Conservation (phyloP, 495 filamentous ascomycete genomes). For the Talaromyces wortmannii region DNA sequence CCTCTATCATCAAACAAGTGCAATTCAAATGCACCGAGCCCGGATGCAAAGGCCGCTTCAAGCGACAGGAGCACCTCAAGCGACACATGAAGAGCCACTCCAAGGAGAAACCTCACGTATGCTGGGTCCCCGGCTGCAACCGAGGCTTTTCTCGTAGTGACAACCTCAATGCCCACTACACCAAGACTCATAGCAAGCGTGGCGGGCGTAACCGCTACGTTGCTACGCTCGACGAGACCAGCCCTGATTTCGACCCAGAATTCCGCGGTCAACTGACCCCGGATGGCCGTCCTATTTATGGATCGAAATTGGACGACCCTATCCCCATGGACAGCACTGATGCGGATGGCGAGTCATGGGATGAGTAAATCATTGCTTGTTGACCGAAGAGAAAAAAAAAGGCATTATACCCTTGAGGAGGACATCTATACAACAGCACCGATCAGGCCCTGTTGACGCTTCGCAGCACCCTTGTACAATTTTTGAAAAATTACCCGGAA, state of each 20-base stretch:
- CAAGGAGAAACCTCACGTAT: slow-evolving; percentile 45
- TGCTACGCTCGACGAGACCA: slow-evolving; percentile 38
- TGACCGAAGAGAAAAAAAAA: neutral
- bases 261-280: slow-evolving; percentile 39
- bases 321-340: slow-evolving; percentile 11
- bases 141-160: slow-evolving; percentile 40
- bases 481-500: neutral
- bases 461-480: slow-evolving; percentile 5
- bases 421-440: neutral
- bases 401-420: slow-evolving; percentile 5
- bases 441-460: neutral
- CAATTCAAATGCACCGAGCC: slow-evolving; percentile 43
- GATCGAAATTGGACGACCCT: slow-evolving; percentile 31
- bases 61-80: slow-evolving; percentile 58
- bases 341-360: slow-evolving; percentile 4
- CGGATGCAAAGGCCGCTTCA: slow-evolving; percentile 45
- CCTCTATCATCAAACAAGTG: slow-evolving; percentile 34
- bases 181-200: slow-evolving; percentile 43
- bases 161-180: slow-evolving; percentile 43
- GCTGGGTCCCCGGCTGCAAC: slow-evolving; percentile 39
- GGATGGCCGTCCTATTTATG: slow-evolving; percentile 35
- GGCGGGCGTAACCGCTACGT: slow-evolving; percentile 42
- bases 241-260: slow-evolving; percentile 35
- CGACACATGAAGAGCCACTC: slow-evolving; percentile 56
- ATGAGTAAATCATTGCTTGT: neutral